Evolutionary conservation across 108 stramenopile genomes (phyloP).

Genomic region (Schizochytrium sp.): DNA sequence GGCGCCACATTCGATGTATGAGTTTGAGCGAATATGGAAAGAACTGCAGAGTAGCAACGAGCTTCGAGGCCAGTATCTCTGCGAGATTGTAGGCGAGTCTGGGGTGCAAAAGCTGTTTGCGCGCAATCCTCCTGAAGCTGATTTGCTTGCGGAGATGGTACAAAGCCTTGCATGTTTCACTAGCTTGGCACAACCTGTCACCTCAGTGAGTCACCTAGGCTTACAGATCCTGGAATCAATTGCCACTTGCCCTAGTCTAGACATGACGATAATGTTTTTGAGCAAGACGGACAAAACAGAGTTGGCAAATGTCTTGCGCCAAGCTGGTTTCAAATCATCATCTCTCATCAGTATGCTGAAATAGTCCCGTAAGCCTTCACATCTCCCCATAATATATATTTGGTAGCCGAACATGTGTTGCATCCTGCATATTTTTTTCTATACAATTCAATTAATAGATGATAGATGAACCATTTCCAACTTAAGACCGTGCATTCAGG

Average conservation of each 20-base stretch:
- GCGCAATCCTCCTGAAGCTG: slow-evolving; percentile 29
- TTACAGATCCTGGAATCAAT: not conserved
- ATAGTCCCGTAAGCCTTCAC: not conserved
- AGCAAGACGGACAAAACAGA: not conserved
- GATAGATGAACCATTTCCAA: too few relatives aligned
- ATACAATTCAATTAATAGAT: too few relatives aligned
- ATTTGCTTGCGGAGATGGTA: slow-evolving; percentile 16
- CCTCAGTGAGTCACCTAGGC: not conserved
- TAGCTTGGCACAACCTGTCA: not conserved
- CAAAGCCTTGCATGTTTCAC: not conserved
- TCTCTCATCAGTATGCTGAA: not conserved
- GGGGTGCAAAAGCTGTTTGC: slow-evolving; percentile 28
- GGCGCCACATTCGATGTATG: slow-evolving; percentile 28
- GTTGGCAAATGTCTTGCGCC: not conserved
- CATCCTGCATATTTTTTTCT: too few relatives aligned
- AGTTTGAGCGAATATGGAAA: slow-evolving; percentile 45
- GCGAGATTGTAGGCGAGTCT: not conserved
- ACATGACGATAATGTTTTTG: slow-evolving; percentile 58
- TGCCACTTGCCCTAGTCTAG: not conserved
- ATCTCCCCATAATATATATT: too few relatives aligned
- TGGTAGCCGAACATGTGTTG: too few relatives aligned
- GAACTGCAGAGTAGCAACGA: not conserved
- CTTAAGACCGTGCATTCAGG: too few relatives aligned
- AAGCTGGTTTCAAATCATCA: not conserved
- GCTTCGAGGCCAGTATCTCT: not conserved